A percentile compares a stretch with the other conserved stretches of the same genome.
Evolutionary conservation across 306 rosid species (phyloP).

Genomic region (Cicer yamashitae): DNA sequence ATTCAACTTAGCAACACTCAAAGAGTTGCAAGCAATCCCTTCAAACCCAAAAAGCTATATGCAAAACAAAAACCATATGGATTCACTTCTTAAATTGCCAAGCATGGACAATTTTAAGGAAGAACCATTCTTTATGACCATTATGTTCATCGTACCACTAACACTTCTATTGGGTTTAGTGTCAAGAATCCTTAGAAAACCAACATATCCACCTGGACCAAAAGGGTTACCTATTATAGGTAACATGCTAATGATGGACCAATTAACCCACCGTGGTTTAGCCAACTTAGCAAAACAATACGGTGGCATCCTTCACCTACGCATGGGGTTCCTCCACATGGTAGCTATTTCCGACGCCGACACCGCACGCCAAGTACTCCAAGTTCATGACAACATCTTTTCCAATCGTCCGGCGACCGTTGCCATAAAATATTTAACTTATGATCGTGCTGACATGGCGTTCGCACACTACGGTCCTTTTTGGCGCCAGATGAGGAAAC

Average conservation of each 20-base stretch:
- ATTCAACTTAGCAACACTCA: conserved; percentile 49
- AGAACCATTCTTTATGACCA: conserved; percentile 40
- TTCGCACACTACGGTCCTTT: conserved; percentile 93
- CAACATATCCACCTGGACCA: conserved; percentile 84
- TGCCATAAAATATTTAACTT: conserved; percentile 85
- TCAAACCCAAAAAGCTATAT: background rate
- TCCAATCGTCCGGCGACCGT: conserved; percentile 84
- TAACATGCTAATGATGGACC: conserved; percentile 78
- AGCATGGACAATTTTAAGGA: conserved; percentile 37
- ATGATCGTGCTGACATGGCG: conserved; percentile 92
- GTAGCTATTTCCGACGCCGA: conserved; percentile 64
- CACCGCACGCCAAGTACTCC: conserved; percentile 79
- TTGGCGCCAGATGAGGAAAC: conserved; percentile 92
- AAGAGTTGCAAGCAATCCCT: conserved; percentile 47
- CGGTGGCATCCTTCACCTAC: conserved; percentile 81
- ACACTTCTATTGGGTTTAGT: conserved; percentile 44
- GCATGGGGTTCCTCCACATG: conserved; percentile 83
- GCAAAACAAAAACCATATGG: conserved; percentile 42
- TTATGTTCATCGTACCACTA: conserved; percentile 45
- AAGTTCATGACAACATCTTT: conserved; percentile 74
- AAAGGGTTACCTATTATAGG: conserved; percentile 78
- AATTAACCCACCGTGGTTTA: conserved; percentile 81
- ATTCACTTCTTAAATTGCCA: conserved; percentile 25
- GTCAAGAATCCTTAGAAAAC: conserved; percentile 35
- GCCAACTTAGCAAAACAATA: conserved; percentile 64